Evolutionary conservation across 305 asterid species (phyloP), one percentile per base, ranked within the genome.

Genomic region (Rubia occidens): DNA sequence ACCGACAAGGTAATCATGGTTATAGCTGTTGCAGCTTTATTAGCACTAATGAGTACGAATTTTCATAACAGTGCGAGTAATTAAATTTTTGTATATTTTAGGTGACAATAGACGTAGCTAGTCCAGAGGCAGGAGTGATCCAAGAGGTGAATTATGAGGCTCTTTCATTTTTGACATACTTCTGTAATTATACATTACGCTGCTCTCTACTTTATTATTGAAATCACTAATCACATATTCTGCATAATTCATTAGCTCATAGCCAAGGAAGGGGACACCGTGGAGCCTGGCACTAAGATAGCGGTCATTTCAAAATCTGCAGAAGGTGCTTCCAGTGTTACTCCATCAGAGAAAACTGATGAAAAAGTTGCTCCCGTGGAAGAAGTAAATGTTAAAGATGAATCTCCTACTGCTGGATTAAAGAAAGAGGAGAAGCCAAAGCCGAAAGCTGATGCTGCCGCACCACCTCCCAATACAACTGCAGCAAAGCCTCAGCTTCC

Each of bases 121-220:
- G 99, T 82, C 99, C 99, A 74, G 97, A 89, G 83, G 94, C 99
- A 37, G 99, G 99, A 70, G 90, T 95, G 54, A 89, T 95, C 82
- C 88, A 89, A 78, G 76, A 95, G 99, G 99, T 94, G 77, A 42
- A 37, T n/a, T 60, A 53, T 72, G 59, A 20, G 66, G 24, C 0
- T 56, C 24, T 56, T 58, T 18, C 5, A 42, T 15, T 40, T 39
- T 29, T 58, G 0, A 24, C 24, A 24, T 40, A n/a, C 18, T 32
- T 67, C 1, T 60, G 35, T 67, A 68, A 20, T 45, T 69, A 54
- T 66, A 13, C 13, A 47, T 47, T 14, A 15, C 61, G 35, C 11
- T 66, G 39, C 15, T 53, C 40, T 55, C 39, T 65, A 55, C 21
- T 60, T 66, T 29, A 49, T 44, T 62, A 47, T 51, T 17, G 21